Conservation (phyloP, 73 alveolate genomes). For the Effrenium voratum region DNA sequence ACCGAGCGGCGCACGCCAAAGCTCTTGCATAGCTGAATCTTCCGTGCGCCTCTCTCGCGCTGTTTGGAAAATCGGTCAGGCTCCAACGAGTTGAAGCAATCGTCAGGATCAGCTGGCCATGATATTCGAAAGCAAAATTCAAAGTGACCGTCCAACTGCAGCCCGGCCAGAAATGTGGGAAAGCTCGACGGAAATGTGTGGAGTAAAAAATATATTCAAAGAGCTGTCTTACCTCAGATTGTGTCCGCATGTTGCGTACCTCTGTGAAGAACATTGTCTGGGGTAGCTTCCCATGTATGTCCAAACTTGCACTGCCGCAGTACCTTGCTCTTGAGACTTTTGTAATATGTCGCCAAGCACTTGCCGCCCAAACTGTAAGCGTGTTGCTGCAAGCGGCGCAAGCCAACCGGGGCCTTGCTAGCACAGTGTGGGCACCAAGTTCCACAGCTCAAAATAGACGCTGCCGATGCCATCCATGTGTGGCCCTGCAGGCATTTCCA, state of each 20-base stretch:
- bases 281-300: neutral
- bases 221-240: neutral
- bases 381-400: neutral
- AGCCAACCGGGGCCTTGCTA: neutral
- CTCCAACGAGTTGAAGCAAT: neutral
- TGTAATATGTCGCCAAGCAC: neutral
- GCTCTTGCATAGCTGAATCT: neutral
- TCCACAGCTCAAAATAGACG: neutral
- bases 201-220: neutral
- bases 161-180: neutral
- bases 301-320: constrained; percentile 9
- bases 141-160: constrained; percentile 29
- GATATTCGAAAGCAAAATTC: neutral
- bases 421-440: constrained; percentile 23
- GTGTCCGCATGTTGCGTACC: neutral
- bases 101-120: neutral
- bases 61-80: too few relatives aligned
- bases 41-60: neutral
- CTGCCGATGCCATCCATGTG: neutral
- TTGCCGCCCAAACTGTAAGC: neutral
- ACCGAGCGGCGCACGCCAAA: neutral
- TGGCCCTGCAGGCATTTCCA: neutral
- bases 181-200: neutral
- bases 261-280: neutral
- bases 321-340: neutral